A percentile compares a stretch with the other conserved stretches of the same genome.
Evolutionary conservation across 768 basidiomycete species (phyloP).

Genomic region (Thelephora aurantiotincta): DNA sequence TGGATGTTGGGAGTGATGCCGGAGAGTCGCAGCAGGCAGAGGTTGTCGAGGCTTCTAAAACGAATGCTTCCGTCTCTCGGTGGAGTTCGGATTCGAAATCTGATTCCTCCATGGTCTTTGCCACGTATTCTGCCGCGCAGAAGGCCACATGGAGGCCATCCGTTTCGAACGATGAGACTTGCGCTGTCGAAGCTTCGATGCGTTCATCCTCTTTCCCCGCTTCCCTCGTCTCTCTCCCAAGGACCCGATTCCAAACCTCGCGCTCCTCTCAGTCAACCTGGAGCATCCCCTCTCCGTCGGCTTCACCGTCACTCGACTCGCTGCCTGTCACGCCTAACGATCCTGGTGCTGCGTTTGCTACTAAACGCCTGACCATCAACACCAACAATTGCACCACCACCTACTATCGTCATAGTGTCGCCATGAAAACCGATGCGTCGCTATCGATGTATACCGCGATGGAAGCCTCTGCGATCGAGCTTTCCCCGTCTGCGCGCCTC

Average conservation of each 20-base stretch:
- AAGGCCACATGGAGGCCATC: constrained; percentile 9
- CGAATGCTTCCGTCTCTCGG: background rate
- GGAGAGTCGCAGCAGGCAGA: background rate
- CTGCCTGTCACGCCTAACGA: constrained; percentile 43
- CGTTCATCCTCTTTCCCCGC: constrained; percentile 12
- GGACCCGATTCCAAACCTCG: background rate
- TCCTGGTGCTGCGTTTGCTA: constrained; percentile 7
- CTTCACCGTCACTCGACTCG: constrained; percentile 30
- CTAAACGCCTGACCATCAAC: constrained; percentile 37
- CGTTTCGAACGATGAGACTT: constrained; percentile 8
- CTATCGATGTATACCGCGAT: constrained; percentile 68
- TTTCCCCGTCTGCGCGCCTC: too few species aligned
- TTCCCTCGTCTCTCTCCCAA: constrained; percentile 4
- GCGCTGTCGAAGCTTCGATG: constrained; percentile 2
- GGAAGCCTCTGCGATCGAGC: constrained; percentile 18
- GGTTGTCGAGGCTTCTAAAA: background rate
- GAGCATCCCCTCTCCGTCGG: constrained; percentile 31
- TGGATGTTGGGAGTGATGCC: constrained; percentile 42
- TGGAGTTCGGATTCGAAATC: constrained; percentile 2
- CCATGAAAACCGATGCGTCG: constrained; percentile 30
- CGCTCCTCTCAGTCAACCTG: constrained; percentile 1
- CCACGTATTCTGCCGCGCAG: constrained; percentile 9
- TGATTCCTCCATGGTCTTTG: constrained; percentile 19
- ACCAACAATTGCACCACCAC: constrained; percentile 30
- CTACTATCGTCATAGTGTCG: constrained; percentile 32